These are phyloP conservation scores for Melanogaster broomeanus DNA, from an alignment of 768 basidiomycete species.

Conservation along the genomic window DNA sequence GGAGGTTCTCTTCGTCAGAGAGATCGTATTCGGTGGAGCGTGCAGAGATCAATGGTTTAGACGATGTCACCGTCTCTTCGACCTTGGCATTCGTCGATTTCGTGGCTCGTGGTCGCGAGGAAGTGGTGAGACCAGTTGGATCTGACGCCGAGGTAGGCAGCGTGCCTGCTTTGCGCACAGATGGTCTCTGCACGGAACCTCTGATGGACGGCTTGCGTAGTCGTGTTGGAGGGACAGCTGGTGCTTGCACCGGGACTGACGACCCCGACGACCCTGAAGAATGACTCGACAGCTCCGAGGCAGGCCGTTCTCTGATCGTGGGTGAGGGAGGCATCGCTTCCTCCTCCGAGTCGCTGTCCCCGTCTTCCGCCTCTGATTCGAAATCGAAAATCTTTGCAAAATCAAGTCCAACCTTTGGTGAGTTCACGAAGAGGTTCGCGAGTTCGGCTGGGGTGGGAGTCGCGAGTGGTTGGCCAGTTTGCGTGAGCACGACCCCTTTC, in stretches of 20 bases:
- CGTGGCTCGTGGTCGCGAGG: conserved; percentile 15
- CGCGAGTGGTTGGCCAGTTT: conserved; percentile 71
- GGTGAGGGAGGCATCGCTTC: conserved; percentile 46
- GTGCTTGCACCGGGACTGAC: conserved; percentile 18
- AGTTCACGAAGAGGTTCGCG: conserved; percentile 63
- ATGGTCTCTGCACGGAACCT: conserved; percentile 37
- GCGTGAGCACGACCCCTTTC: conserved; percentile 79
- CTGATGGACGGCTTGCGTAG: conserved; percentile 60
- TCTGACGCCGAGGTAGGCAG: conserved; percentile 44
- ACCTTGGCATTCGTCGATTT: conserved; percentile 18
- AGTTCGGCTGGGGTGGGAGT: conserved; percentile 73
- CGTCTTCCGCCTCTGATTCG: conserved; percentile 32
- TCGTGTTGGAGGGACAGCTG: conserved; percentile 43
- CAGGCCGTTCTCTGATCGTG: conserved; percentile 43
- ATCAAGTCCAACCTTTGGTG: conserved; percentile 70
- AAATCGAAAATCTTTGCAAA: conserved; percentile 82
- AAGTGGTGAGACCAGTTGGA: conserved; percentile 33
- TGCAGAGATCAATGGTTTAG: conserved; percentile 17
- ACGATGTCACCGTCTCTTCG: background rate
- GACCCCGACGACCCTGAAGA: conserved; percentile 30
- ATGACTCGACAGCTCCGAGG: conserved; percentile 26
- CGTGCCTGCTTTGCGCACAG: conserved; percentile 16
- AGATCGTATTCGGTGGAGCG: conserved; percentile 60
- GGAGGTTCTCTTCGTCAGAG: conserved; percentile 80
- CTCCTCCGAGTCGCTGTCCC: conserved; percentile 31